Evolutionary conservation across 495 filamentous ascomycete genomes (phyloP), one percentile per base, ranked within the genome.

Genomic region (Talaromyces ruber): DNA sequence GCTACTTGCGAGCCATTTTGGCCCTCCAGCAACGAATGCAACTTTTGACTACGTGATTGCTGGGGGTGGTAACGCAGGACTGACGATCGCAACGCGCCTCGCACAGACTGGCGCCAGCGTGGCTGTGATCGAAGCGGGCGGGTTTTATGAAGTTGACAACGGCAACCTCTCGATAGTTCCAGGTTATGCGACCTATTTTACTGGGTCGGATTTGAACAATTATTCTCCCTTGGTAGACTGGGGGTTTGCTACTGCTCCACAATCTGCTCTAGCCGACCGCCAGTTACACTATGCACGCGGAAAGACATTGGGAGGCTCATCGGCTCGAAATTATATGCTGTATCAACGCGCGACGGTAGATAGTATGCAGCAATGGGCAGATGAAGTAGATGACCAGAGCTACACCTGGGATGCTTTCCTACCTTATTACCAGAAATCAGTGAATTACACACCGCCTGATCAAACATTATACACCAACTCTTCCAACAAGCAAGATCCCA

Each of bases 41-140:
- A 52, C 47, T 7, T 85, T 82, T 45, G 79, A 82, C 60, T 83
- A 82, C 63, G 68, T 82, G 7, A 68, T 86, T 8, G 76, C 84
- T 2, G 84, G 84, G 7, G 83, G 28, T 43, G 84, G 84, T 3
- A 85, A 73, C 0, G 78, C 78, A 1, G 84, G 84, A 1, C 68
- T 77, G 11, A 67, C 74, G 1, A 63, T 86, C 1, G 84, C 82
- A 5, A 72, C 72, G 1, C 71, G 84, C 11, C 70, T 86, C 2
- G 76, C 77, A 1, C 66, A 76, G 59, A 64, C 70, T 30, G 59
- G 65, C 0, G 67, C 62, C 56, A 69, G 52, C 6, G 77, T 83
- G 5, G 80, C 77, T 2, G 70, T 87, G 6, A 68, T 88, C 14
- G 85, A 88, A 70, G 84, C 84, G 4, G 84, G 85, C 9, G 77